phyloP scores from a whole-genome alignment of 306 rosid species.

The Nissolia schottii region DNA sequence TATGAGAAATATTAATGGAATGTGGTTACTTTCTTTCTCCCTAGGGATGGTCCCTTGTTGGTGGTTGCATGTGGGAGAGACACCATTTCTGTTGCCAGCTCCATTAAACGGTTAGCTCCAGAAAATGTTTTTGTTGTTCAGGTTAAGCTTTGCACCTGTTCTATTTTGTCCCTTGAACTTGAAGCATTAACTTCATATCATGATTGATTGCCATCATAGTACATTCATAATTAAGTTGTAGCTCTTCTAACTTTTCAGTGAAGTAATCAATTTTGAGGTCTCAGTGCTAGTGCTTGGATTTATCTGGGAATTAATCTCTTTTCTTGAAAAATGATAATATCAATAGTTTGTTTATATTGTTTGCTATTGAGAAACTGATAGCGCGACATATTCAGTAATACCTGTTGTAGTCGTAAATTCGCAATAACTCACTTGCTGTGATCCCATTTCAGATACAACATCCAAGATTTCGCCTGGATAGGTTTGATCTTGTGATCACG shows the following conservation, averaged over 20 bases:
- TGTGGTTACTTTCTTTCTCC: not conserved
- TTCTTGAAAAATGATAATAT: not conserved
- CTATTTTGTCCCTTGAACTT: conserved; percentile 9
- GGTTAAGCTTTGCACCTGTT: conserved; percentile 47
- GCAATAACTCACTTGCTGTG: not conserved
- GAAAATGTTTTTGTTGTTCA: conserved; percentile 89
- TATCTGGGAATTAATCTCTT: not conserved
- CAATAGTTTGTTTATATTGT: not conserved
- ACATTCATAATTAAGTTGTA: not conserved
- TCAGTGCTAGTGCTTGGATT: not conserved
- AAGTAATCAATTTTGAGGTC: not conserved
- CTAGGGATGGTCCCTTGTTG: conserved; percentile 81
- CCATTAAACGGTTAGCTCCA: conserved; percentile 80
- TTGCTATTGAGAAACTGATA: conserved; percentile 6
- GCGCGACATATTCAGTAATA: not conserved
- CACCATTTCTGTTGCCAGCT: conserved; percentile 73
- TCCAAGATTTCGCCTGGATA: conserved; percentile 63
- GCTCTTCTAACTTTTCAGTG: not conserved
- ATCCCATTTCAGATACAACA: conserved; percentile 76
- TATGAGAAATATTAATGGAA: conserved; percentile 8
- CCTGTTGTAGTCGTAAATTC: not conserved
- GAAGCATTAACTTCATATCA: not conserved
- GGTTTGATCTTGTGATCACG: conserved; percentile 87
- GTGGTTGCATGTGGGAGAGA: conserved; percentile 90
- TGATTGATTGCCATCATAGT: not conserved